Percentiles rank a stretch among this genome's conserved stretches.
Evolutionary conservation across 129 eudicot genomes (phyloP).

Genomic region (Deinandra increscens): DNA sequence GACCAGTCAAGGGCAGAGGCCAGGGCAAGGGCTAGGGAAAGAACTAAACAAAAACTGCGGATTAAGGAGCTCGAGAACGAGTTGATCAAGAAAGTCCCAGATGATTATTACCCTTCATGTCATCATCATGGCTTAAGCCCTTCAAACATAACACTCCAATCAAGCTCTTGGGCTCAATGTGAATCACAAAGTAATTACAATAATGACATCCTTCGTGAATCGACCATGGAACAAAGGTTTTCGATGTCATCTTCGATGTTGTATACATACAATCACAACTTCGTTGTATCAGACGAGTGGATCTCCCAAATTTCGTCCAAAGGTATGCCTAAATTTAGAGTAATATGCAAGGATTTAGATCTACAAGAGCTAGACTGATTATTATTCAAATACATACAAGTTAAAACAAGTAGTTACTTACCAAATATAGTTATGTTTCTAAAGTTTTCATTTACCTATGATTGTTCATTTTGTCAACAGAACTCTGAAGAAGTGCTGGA

Average conservation of each 20-base stretch:
- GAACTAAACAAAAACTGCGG: constrained; percentile 49
- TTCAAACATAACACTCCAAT: constrained; percentile 1
- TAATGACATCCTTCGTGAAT: not conserved
- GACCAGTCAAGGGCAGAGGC: constrained; percentile 67
- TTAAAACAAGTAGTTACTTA: not conserved
- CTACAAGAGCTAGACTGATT: constrained; percentile 7
- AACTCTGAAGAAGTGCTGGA: not conserved
- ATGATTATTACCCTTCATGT: constrained; percentile 15
- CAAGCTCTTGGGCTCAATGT: constrained; percentile 24
- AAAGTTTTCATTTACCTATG: not conserved
- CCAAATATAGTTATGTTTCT: not conserved
- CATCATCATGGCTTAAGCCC: constrained; percentile 19
- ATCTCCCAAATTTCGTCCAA: constrained; percentile 22
- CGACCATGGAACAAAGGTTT: not conserved
- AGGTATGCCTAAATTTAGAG: constrained; percentile 14
- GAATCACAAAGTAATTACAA: constrained; percentile 15
- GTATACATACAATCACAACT: constrained; percentile 22
- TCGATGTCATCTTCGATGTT: constrained; percentile 10
- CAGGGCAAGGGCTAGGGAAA: constrained; percentile 75
- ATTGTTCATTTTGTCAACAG: not conserved
- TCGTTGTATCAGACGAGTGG: constrained; percentile 3
- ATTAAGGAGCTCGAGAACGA: constrained; percentile 24
- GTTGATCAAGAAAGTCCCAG: constrained; percentile 17
- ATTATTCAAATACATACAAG: not conserved
- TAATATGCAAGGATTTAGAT: constrained; percentile 1